Evolutionary conservation across 805 yeast genomes (phyloP), one percentile per base, ranked within the genome.

Genomic region (Yarrowia deformans): DNA sequence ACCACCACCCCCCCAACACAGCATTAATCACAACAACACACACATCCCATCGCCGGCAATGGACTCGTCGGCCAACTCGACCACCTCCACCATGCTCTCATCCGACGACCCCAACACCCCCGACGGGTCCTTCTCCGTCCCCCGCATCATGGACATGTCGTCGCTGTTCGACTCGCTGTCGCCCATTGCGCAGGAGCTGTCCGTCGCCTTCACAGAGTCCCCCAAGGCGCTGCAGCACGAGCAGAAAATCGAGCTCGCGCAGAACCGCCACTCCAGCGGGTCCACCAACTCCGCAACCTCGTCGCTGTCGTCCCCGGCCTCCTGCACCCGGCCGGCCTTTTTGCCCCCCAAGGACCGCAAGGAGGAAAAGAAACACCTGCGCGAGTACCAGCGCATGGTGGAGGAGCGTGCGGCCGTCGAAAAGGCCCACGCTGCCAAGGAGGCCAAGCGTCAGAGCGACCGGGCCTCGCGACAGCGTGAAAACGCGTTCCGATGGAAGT

Each of bases 311-410:
- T 40, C 48, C 8, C 63, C 63, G 10, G 39, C 81, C 14, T 77
- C 88, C 0, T 79, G 81, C 32, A 88, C 93, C 0, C 78, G 94
- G 68, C 93, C 90, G 34, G 77, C 83, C 0, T 84, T 86, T 80
- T 77, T 89, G 46, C 93, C 94, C 0, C 91, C 92, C 54, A 37
- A 70, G 86, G 49, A 76, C 86, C 29, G 43, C 10, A 54, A 42
- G 49, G 61, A 66, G 69, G 69, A 66, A 23, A 66, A 52, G 69
- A 39, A 42, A 16, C 69, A 66, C 40, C 63, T 66, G 42, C 42
- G 61, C 29, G 69, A 66, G 61, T 66, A 66, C 42, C 69, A 52
- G 49, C 63, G 50, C 56, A 74, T 84, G 19, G 75, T 81, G 40
- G 75, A 75, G 34, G 73, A 78, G 13, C 74, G 79, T 3, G 78